Evolutionary conservation across 306 rosid species (phyloP), one percentile per base, ranked within the genome.

Genomic region (Potentilla sterilis): DNA sequence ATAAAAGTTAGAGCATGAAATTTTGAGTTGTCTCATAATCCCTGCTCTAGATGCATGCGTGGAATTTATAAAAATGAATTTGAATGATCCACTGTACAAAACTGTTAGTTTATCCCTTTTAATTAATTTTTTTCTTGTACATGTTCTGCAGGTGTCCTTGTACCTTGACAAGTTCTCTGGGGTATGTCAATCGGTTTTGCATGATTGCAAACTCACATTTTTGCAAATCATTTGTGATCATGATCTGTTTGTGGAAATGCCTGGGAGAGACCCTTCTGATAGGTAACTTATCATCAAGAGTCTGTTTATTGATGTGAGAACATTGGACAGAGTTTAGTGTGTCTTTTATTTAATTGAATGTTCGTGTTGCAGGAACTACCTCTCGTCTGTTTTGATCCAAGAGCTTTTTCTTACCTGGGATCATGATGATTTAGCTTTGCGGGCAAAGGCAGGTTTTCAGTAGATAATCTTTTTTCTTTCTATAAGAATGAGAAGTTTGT

Each of bases 181-280:
- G 57, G 93, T 95, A 68, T 95, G 98, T 71, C 98, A 92, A 83
- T 78, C 90, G 2, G 92, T 92, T 77, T 95, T 95, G 83, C 98
- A 95, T 54, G 98, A 95, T 73, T 90, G 98, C 92, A 95, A 92
- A 83, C 98, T 95, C 77, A 85, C 97, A 70, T 92, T 90, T 85
- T 82, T 95, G 73, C 98, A 92, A 85, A 89, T 95, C 73, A 73
- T 92, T 78, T 95, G 97, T 66, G 98, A 95, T 81, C 98, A 95
- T 21, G 98, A 95, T 85, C 97, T 95, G 66, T 95, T 95, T 83
- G 96, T 95, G 75, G 98, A 95, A 90, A 95, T 95, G 98, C 98
- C 98, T 70, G 98, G 98, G 35, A 89, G 98, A 86, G 98, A 95
- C 80, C 97, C 98, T 80, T 95, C 98, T 75, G 98, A 95, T 80